Evolutionary conservation across 2,329 filamentous ascomycete species (phyloP).

Genomic region (Alternaria tenuissima): DNA sequence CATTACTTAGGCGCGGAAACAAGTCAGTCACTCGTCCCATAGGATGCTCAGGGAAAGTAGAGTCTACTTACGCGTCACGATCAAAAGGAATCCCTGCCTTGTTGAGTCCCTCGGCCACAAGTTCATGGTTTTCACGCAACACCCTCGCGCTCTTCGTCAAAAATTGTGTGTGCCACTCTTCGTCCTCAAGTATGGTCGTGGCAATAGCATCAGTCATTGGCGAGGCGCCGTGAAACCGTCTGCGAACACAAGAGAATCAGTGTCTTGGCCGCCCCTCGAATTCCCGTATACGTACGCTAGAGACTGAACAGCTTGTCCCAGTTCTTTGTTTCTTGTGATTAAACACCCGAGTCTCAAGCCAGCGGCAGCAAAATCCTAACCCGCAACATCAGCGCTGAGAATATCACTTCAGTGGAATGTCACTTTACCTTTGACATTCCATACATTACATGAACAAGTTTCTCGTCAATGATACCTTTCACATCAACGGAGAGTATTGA

Average conservation of each 20-base stretch:
- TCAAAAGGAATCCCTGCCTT: constrained; percentile 6
- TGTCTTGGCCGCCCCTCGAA: too few relatives aligned
- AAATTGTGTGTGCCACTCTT: constrained; percentile 20
- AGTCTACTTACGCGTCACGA: constrained; percentile 6
- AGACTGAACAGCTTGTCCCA: constrained; percentile 29
- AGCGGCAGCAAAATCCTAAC: constrained; percentile 63
- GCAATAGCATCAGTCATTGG: constrained; percentile 28
- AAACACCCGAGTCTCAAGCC: constrained; percentile 48
- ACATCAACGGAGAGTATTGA: constrained; percentile 32
- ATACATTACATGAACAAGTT: constrained; percentile 61
- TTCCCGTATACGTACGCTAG: constrained; percentile 33
- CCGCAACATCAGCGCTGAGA: not conserved
- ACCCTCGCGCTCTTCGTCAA: not conserved
- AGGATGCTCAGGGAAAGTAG: not conserved
- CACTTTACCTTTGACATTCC: constrained; percentile 46
- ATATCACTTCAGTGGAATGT: fast-evolving
- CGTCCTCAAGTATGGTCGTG: constrained; percentile 30
- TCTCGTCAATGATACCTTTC: constrained; percentile 57
- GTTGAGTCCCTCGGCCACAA: constrained; percentile 1
- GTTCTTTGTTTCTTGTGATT: constrained; percentile 24
- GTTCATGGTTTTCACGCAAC: not conserved
- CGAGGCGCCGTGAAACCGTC: constrained; percentile 40
- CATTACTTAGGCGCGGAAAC: constrained; percentile 52
- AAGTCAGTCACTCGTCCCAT: not conserved
- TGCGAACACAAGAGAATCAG: not conserved